Evolutionary conservation across 2,329 filamentous ascomycete genomes (phyloP).

Genomic region (Decorospora gaudefroyi): DNA sequence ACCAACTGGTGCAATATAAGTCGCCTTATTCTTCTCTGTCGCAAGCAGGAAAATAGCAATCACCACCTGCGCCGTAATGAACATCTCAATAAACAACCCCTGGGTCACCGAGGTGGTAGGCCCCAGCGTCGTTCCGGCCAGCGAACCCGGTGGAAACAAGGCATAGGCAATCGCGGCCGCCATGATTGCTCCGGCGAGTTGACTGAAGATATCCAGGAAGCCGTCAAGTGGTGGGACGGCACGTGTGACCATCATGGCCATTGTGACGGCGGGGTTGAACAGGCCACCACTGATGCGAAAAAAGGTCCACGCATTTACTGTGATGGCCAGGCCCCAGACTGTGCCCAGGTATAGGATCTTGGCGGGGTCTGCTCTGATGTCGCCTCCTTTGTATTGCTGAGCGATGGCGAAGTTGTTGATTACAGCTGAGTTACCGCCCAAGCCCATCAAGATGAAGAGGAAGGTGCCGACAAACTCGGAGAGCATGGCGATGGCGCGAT

Average conservation of each 20-base stretch:
- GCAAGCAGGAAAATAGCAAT: too few relatives aligned
- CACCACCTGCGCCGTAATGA: too few relatives aligned
- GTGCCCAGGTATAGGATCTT: not conserved
- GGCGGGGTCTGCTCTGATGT: not conserved
- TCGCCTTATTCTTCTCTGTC: not conserved
- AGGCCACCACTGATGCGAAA: slow-evolving; percentile 1
- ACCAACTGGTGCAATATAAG: not conserved
- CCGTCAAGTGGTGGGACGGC: slow-evolving; percentile 1
- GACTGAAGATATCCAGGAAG: not conserved
- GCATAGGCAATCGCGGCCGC: not conserved
- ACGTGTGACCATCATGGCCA: not conserved
- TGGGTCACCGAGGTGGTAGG: too few relatives aligned
- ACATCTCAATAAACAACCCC: too few relatives aligned
- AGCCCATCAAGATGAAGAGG: not conserved
- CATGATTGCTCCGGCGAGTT: not conserved
- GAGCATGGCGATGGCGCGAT: not conserved
- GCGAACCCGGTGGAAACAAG: too few relatives aligned
- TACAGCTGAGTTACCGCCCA: slow-evolving; percentile 1
- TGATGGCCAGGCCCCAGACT: not conserved
- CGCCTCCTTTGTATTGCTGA: not conserved
- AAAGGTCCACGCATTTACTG: slow-evolving; percentile 2
- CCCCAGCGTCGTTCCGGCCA: too few relatives aligned
- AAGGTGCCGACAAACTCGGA: not conserved
- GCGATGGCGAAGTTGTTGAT: not conserved
- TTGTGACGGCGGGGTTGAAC: not conserved